Evolutionary conservation across 331 rosid species (phyloP).

Genomic region (Pyracantha coccinea): DNA sequence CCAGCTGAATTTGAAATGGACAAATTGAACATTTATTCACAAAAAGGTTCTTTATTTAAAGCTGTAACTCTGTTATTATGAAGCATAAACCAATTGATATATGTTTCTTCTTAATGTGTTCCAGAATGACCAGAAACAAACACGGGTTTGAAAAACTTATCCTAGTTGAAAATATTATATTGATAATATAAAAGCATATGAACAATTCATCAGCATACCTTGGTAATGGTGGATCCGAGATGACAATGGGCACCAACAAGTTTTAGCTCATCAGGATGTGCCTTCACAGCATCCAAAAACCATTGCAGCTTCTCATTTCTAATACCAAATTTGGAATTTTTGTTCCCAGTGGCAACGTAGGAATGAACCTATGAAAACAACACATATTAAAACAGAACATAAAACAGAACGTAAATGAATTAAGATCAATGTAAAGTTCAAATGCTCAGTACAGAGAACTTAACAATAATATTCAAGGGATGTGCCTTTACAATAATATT

Average conservation of each 20-base stretch:
- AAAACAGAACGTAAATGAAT: neutral
- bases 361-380: constrained; percentile 68
- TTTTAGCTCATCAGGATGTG: constrained; percentile 66
- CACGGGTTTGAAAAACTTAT: neutral
- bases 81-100: neutral
- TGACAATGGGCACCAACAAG: constrained; percentile 98
- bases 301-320: constrained; percentile 96
- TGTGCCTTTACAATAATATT: neutral
- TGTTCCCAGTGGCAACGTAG: constrained; percentile 89
- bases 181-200: neutral
- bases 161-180: neutral
- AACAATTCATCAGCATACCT: constrained; percentile 32
- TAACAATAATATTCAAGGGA: neutral
- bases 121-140: neutral
- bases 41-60: neutral
- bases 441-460: neutral
- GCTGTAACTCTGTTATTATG: neutral
- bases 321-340: constrained; percentile 91
- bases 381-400: neutral
- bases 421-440: neutral
- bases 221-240: constrained; percentile 95
- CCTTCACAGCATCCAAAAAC: constrained; percentile 86
- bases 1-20: neutral
- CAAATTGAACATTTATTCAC: neutral
- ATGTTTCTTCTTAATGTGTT: neutral